Conservation (phyloP, 169 alveolate species). For the Babesia divergens region DNA sequence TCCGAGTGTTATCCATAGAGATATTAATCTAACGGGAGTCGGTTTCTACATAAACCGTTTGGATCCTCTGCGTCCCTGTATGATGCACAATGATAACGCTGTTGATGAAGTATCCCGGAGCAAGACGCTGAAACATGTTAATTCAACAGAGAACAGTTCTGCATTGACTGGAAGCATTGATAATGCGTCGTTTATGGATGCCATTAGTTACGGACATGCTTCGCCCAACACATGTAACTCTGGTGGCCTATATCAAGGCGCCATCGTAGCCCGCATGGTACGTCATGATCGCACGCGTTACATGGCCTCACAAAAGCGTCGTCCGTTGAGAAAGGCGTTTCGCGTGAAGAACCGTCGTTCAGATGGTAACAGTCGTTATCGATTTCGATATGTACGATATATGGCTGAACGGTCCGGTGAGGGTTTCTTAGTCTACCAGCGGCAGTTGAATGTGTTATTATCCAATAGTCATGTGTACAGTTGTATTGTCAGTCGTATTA, state of each 20-base stretch:
- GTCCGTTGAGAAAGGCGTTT: not conserved
- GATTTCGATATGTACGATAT: constrained; percentile 4
- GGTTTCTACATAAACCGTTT: constrained; percentile 58
- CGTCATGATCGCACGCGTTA: constrained; percentile 4
- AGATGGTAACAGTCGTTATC: not conserved
- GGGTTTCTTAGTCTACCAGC: not conserved
- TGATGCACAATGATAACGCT: not conserved
- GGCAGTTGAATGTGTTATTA: not conserved
- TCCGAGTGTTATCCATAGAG: constrained; percentile 31
- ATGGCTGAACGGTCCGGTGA: not conserved
- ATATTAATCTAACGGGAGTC: constrained; percentile 44
- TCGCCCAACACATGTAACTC: not conserved
- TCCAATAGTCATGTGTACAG: not conserved
- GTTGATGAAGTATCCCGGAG: not conserved
- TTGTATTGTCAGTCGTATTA: not conserved
- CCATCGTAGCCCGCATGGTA: not conserved
- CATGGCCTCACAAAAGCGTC: not conserved
- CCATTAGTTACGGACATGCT: constrained; percentile 1
- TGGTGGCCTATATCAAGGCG: not conserved
- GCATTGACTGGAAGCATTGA: not conserved
- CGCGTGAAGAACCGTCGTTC: constrained; percentile 9
- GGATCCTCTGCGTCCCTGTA: constrained; percentile 48
- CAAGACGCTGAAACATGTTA: not conserved
- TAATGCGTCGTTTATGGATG: not conserved
- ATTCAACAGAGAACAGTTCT: not conserved